These are phyloP conservation scores for Quercus glauca DNA, from an alignment of 306 rosid genomes.

Conservation along the genomic window DNA sequence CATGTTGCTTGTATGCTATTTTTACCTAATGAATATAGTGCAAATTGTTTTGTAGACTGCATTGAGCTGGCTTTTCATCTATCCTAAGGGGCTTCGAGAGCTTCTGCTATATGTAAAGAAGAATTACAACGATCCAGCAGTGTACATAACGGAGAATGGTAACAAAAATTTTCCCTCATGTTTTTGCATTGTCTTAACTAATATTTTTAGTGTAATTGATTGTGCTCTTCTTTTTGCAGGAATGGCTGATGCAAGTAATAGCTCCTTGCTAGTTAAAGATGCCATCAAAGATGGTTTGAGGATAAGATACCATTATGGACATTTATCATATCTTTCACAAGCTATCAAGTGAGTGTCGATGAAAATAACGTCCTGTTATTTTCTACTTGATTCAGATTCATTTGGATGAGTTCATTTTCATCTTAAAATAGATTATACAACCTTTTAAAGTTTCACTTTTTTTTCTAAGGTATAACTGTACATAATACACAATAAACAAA, in stretches of 20 bases:
- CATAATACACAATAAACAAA: neutral
- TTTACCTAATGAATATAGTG: neutral
- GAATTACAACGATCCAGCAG: slow-evolving; percentile 36
- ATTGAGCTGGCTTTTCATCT: slow-evolving; percentile 47
- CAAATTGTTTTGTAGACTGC: slow-evolving; percentile 38
- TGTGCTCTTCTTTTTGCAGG: slow-evolving; percentile 27
- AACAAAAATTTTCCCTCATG: neutral
- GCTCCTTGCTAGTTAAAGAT: slow-evolving; percentile 28
- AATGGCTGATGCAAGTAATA: slow-evolving; percentile 40
- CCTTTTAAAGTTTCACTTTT: no score
- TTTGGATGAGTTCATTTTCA: no score
- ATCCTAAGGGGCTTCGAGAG: slow-evolving; percentile 45
- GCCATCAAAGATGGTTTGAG: slow-evolving; percentile 41
- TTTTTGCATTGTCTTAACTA: no score
- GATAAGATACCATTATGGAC: slow-evolving; percentile 44
- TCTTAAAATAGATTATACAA: no score
- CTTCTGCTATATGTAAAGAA: slow-evolving; percentile 30
- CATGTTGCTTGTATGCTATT: no score
- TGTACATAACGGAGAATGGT: slow-evolving; percentile 71
- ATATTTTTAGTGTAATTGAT: neutral
- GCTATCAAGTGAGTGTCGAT: slow-evolving; percentile 50
- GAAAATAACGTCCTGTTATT: no score
- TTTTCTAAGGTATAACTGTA: no score
- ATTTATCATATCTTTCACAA: slow-evolving; percentile 38
- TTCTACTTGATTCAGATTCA: no score